Evolutionary conservation across 2,329 filamentous ascomycete species (phyloP).

Genomic region (Fusarium buharicum): DNA sequence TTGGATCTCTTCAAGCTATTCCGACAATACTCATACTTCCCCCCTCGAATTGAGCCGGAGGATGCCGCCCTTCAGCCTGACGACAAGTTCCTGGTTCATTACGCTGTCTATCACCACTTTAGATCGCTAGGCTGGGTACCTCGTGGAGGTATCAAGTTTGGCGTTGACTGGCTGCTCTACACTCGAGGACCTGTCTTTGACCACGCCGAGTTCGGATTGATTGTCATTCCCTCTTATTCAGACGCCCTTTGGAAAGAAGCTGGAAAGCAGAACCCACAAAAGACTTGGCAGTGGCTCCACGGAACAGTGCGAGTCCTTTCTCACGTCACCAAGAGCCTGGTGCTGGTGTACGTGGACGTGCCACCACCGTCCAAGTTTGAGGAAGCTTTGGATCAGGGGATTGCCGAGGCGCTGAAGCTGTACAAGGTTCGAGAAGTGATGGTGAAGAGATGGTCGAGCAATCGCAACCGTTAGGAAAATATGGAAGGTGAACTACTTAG

Average conservation of each 20-base stretch:
- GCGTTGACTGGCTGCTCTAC: constrained; percentile 94
- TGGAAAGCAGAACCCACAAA: constrained; percentile 60
- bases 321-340: constrained; percentile 89
- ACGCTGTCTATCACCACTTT: constrained; percentile 95
- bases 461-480: constrained; percentile 68
- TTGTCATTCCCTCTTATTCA: constrained; percentile 85
- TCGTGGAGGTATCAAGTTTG: constrained; percentile 92
- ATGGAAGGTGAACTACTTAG: not conserved
- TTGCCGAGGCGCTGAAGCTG: constrained; percentile 70
- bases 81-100: constrained; percentile 86
- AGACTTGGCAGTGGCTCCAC: constrained; percentile 85
- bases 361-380: constrained; percentile 70
- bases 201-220: constrained; percentile 91
- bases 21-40: constrained; percentile 75
- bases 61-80: constrained; percentile 70
- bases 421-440: constrained; percentile 85
- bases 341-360: constrained; percentile 91
- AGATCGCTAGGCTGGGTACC: constrained; percentile 95
- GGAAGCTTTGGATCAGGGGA: constrained; percentile 60
- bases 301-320: constrained; percentile 88
- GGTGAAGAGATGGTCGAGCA: constrained; percentile 84
- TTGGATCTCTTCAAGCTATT: constrained; percentile 73
- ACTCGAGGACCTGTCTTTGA: constrained; percentile 92
- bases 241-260: constrained; percentile 75
- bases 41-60: constrained; percentile 58